phyloP scores from a whole-genome alignment of 495 filamentous ascomycete species.

The Neurospora terricola region DNA sequence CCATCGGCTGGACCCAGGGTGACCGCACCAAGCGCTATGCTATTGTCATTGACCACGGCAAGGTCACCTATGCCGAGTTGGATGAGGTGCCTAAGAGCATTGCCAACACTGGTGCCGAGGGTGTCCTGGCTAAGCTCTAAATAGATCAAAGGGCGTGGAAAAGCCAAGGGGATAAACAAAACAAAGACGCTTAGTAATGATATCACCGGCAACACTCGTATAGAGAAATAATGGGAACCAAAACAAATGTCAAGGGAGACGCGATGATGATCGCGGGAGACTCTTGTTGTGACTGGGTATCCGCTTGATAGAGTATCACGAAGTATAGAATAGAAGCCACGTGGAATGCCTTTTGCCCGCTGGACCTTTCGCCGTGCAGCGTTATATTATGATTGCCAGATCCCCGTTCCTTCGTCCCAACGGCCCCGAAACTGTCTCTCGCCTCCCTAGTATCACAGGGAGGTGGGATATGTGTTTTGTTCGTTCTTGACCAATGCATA shows the following conservation, averaged over 20 bases:
- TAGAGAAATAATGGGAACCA: neutral
- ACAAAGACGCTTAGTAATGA: neutral
- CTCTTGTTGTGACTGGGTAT: neutral
- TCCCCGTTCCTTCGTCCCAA: neutral
- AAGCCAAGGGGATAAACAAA: neutral
- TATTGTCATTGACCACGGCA: slow-evolving; percentile 82
- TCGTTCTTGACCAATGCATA: slow-evolving; percentile 16
- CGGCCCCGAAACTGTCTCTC: neutral
- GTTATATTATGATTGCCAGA: neutral
- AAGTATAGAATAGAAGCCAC: neutral
- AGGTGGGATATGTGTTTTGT: neutral
- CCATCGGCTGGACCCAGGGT: slow-evolving; percentile 70
- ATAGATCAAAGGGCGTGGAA: neutral
- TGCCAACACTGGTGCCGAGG: slow-evolving; percentile 63
- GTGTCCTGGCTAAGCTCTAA: slow-evolving; percentile 59
- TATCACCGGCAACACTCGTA: neutral
- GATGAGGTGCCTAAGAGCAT: slow-evolving; percentile 61
- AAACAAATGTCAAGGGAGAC: neutral
- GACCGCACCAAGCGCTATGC: slow-evolving; percentile 74
- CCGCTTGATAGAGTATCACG: neutral
- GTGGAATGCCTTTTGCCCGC: neutral
- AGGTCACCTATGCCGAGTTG: slow-evolving; percentile 77
- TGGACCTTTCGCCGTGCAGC: neutral
- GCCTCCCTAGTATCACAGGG: neutral
- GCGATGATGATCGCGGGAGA: neutral